Percentiles rank a stretch among this genome's conserved stretches.
Evolutionary conservation across 345 rosid species (phyloP).

Genomic region (Schrenkiella parvula): DNA sequence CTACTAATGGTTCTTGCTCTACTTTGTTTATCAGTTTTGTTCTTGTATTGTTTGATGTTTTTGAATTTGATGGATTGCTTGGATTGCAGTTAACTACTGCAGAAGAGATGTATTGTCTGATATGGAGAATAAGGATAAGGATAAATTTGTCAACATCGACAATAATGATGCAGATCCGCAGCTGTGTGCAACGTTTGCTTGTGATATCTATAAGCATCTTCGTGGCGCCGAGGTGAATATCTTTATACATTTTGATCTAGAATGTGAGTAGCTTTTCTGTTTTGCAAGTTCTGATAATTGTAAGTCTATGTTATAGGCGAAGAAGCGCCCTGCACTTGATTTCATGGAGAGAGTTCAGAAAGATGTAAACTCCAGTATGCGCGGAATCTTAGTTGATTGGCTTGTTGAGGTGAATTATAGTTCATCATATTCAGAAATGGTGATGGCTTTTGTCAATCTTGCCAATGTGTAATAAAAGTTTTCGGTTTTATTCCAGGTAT

Average conservation of each 20-base stretch:
- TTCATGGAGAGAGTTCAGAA: conserved; percentile 81
- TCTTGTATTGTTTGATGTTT: not conserved
- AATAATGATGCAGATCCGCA: conserved; percentile 60
- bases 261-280: not conserved
- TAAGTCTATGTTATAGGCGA: conserved; percentile 36
- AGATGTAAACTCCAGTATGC: conserved; percentile 84
- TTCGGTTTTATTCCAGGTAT: conserved; percentile 44
- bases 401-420: conserved; percentile 71
- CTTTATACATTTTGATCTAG: not conserved
- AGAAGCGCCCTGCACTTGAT: conserved; percentile 72
- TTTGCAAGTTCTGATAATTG: conserved; percentile 4
- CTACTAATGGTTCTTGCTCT: not conserved
- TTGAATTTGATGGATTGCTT: not conserved
- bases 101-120: conserved; percentile 52
- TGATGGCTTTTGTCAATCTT: not conserved
- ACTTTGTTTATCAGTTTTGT: not conserved
- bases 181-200: conserved; percentile 66
- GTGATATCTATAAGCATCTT: conserved; percentile 55
- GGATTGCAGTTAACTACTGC: conserved; percentile 52
- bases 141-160: conserved; percentile 51
- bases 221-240: conserved; percentile 64
- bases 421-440: not conserved
- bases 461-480: not conserved
- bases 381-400: conserved; percentile 88
- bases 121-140: conserved; percentile 38